Evolutionary conservation across 1,284 basidiomycete species (phyloP).

Genomic region (Apiotrichum gracile): DNA sequence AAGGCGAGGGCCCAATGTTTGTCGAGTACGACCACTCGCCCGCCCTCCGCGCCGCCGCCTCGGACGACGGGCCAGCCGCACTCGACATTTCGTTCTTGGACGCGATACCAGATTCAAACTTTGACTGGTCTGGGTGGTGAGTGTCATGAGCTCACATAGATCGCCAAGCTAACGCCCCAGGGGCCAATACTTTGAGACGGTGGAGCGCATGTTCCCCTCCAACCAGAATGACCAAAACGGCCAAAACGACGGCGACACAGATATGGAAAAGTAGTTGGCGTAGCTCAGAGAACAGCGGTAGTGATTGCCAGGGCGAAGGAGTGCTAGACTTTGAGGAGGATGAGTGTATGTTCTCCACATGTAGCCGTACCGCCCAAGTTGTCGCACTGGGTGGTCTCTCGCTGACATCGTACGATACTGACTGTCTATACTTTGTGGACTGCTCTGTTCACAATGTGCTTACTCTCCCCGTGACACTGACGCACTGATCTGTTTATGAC

Average conservation of each 20-base stretch:
- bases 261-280: neutral
- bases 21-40: slow-evolving; percentile 8
- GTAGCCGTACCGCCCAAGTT: no score
- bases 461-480: no score
- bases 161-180: neutral
- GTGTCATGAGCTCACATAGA: neutral
- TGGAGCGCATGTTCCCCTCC: slow-evolving; percentile 12
- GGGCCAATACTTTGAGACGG: slow-evolving; percentile 18
- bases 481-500: no score
- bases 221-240: no score
- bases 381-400: no score
- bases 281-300: no score
- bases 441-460: no score
- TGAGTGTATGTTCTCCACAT: no score
- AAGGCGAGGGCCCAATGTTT: slow-evolving; percentile 7
- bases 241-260: neutral
- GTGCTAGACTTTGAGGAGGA: no score
- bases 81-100: slow-evolving; percentile 68
- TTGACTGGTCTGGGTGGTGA: slow-evolving; percentile 61
- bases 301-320: no score
- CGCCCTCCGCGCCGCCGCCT: slow-evolving; percentile 2
- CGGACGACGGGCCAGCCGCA: slow-evolving; percentile 7
- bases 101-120: slow-evolving; percentile 74
- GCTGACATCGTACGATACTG: no score
- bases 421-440: no score